Base-by-base conservation (phyloP, 169 alveolate species). In the Cryptosporidium ryanae region DNA sequence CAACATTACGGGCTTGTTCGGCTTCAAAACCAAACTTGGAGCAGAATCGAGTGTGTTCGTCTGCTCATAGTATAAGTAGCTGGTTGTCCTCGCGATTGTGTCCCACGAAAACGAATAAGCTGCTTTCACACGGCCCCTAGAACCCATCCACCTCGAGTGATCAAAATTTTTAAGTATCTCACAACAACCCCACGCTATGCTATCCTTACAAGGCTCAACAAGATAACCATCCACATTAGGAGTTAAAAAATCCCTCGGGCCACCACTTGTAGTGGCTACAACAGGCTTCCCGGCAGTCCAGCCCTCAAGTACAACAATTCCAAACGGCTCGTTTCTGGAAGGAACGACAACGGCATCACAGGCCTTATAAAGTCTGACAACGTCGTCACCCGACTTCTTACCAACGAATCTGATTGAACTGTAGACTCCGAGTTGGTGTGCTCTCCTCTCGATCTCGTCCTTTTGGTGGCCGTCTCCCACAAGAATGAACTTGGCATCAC, bases 301-400 rank as follows among this genome's bases (percentile, higher is more conserved):
- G 3, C 94, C 93, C 82, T 92, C 95, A 50, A 92, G 82, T 57
- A 92, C 95, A 29, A 92, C 95, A 31, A 92, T 92, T 76, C 95
- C 95, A 63, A 92, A 92, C 18, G 95, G 95, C 52, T 92, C 95
- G 67, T 92, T 92, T 49, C 95, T 59, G 49, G 94, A 90, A 12
- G 95, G 95, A 27, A 92, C 94, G 23, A 92, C 93, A 61, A 92
- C 93, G 23, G 95, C 95, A 59, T 92, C 95, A 68, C 95, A 92
- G 44, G 94, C 87, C 82, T 92, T 92, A 90, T 90, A 92, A 52
- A 92, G 93, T 63, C 93, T 71, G 59, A 84, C 84, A 43, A 90
- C 50, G 18, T 84, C 91, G 23, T 65, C 84, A 34, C 91, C 91
- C 6, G 63, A 49, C 46, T 84, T 66, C 46, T 55, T 68, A 23